Evolutionary conservation across 1,139 yeast species (phyloP), one percentile per base, ranked within the genome.

Genomic region (Lodderomyces pseudojiufengensis): DNA sequence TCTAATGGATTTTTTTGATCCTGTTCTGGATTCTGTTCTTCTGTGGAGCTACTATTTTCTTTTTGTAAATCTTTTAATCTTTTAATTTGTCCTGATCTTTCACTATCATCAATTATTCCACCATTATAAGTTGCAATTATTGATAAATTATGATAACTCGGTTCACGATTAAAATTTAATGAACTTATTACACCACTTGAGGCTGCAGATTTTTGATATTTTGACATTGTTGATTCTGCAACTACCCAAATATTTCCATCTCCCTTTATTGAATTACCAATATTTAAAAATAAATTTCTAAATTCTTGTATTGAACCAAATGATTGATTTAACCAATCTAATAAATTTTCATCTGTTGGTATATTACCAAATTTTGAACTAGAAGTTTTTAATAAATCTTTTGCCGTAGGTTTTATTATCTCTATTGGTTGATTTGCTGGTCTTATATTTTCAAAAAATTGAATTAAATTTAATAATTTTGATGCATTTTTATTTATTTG

Each of bases 171-270:
- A 18, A 18, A n/a, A n/a, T n/a, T n/a, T n/a, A n/a, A n/a, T n/a
- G n/a, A n/a, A n/a, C n/a, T n/a, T n/a, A n/a, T n/a, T n/a, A n/a
- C n/a, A n/a, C n/a, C n/a, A n/a, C n/a, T n/a, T n/a, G n/a, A n/a
- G n/a, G n/a, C n/a, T n/a, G n/a, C n/a, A n/a, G n/a, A n/a, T 18
- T 18, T 18, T 18, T 18, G 20, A 18, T 5, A 18, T 18, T 18
- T 5, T 18, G 20, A 18, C 43, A 60, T 54, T 30, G 61, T 59
- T 33, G 76, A 70, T 49, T 76, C 77, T 2, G 84, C 84, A n/a
- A 80, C 78, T 23, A 80, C 56, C 92, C 92, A 84, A 2, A 84
- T 77, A 49, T 64, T 70, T 2, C 94, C 94, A 53, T 84, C 87
- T 35, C 94, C 92, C 43, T 79, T 77, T 40, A 81, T 76, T 10